phyloP scores from a whole-genome alignment of 768 basidiomycete genomes.

The Dioszegia hungarica region DNA sequence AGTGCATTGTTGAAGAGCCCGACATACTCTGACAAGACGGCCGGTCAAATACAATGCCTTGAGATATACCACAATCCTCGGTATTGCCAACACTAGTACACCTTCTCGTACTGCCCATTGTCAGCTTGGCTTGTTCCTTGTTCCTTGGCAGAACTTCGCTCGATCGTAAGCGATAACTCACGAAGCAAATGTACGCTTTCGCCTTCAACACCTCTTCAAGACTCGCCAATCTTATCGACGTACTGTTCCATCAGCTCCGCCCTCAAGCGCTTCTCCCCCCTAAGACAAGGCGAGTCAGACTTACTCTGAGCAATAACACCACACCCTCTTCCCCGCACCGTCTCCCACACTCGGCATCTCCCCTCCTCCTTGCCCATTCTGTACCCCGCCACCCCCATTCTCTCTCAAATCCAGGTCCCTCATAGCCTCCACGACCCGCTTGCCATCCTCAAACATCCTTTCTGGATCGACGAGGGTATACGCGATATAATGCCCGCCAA shows the following conservation, averaged over 20 bases:
- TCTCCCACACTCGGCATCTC: conserved; percentile 17
- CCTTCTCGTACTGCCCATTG: conserved; percentile 1
- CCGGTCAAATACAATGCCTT: too few species aligned
- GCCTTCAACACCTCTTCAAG: conserved; percentile 84
- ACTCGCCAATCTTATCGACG: conserved; percentile 69
- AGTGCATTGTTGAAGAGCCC: too few species aligned
- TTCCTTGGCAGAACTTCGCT: too few species aligned
- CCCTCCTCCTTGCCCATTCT: conserved; percentile 13
- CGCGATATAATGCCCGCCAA: conserved; percentile 84
- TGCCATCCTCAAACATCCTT: conserved; percentile 28
- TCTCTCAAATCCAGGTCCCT: neutral
- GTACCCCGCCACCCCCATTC: neutral
- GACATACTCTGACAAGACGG: too few species aligned
- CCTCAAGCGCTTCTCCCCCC: too few species aligned
- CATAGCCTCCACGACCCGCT: conserved; percentile 9
- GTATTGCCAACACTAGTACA: neutral
- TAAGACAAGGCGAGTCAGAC: conserved; percentile 7
- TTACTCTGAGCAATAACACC: conserved; percentile 85
- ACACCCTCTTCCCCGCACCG: conserved; percentile 54
- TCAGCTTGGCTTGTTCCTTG: neutral
- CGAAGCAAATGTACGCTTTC: conserved; percentile 86
- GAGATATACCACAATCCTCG: too few species aligned
- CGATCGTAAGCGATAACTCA: conserved; percentile 16
- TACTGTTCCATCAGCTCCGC: conserved; percentile 47
- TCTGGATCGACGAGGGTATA: conserved; percentile 55